Percentiles rank a stretch among this genome's conserved stretches.
These are phyloP conservation scores for grape (Vitis vinifera) DNA, from an alignment of 164 flowering plant genomes.

Conservation along the genomic window DNA sequence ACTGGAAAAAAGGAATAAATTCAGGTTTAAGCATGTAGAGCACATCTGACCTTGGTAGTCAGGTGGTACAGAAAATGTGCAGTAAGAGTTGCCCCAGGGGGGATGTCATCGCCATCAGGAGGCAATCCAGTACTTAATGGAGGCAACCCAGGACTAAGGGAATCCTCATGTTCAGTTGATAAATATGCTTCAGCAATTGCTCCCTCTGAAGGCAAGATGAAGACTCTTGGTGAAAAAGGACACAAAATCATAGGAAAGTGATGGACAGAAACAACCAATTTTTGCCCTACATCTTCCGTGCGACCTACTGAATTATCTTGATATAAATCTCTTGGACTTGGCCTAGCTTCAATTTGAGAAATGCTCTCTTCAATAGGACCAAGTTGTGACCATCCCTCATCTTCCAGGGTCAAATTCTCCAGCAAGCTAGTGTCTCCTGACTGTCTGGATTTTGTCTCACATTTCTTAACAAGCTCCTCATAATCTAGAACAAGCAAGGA, in stretches of 20 bases:
- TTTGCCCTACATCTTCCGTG: slow-evolving; percentile 32
- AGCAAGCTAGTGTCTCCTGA: slow-evolving; percentile 18
- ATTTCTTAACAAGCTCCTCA: slow-evolving; percentile 71
- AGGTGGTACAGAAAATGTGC: slow-evolving; percentile 95
- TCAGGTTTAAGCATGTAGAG: not conserved
- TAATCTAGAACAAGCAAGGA: slow-evolving; percentile 89
- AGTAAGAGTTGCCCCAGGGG: slow-evolving; percentile 83
- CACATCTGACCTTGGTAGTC: slow-evolving; percentile 67
- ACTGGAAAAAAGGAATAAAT: not conserved
- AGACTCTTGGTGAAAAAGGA: slow-evolving; percentile 81
- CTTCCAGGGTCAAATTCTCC: slow-evolving; percentile 37
- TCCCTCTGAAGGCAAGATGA: slow-evolving; percentile 94
- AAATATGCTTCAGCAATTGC: slow-evolving; percentile 80
- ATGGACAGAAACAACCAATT: slow-evolving; percentile 67
- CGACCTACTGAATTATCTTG: slow-evolving; percentile 21
- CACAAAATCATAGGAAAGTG: slow-evolving; percentile 91
- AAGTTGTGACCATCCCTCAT: slow-evolving; percentile 63
- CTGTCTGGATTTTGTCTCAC: slow-evolving; percentile 22
- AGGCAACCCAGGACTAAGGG: slow-evolving; percentile 86
- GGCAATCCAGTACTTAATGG: slow-evolving; percentile 60
- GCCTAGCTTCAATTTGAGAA: slow-evolving; percentile 27
- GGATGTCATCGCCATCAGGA: slow-evolving; percentile 73
- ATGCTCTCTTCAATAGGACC: slow-evolving; percentile 41
- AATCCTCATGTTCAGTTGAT: slow-evolving; percentile 63
- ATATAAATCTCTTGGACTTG: slow-evolving; percentile 26